Conservation (phyloP, 345 rosid genomes). For the Corchorus capsularis region DNA sequence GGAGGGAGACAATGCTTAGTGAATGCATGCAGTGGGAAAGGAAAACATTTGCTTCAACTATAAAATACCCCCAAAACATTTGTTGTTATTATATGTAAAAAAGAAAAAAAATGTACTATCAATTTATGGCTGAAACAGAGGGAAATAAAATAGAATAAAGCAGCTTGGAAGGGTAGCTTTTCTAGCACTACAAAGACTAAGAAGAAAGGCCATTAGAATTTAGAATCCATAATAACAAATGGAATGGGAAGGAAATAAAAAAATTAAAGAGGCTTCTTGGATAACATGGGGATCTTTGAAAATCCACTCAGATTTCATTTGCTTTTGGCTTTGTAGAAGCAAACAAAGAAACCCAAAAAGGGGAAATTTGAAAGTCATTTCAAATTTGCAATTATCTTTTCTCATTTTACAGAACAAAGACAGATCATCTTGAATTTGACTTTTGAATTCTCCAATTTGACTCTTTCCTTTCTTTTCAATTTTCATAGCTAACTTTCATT, state of each 20-base stretch:
- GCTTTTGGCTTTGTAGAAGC: constrained; percentile 10
- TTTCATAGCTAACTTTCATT: neutral
- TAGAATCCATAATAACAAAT: neutral
- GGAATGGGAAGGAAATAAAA: neutral
- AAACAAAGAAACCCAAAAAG: neutral
- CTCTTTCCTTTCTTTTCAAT: neutral
- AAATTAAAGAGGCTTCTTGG: neutral
- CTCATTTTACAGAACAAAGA: neutral
- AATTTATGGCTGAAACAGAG: too few species aligned
- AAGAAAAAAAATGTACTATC: too few species aligned
- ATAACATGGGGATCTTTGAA: neutral
- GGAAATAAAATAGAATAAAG: neutral
- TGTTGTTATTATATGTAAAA: neutral
- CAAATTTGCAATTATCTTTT: neutral
- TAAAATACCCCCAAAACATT: neutral
- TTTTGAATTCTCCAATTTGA: neutral
- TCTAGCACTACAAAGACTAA: too few species aligned
- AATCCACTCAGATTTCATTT: constrained; percentile 1
- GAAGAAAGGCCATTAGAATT: neutral
- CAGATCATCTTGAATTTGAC: neutral
- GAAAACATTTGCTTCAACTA: constrained; percentile 20
- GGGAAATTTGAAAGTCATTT: neutral
- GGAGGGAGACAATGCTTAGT: neutral
- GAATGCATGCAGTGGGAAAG: constrained; percentile 16
- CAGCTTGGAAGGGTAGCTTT: neutral